Conservation (phyloP, 768 basidiomycete genomes). For the Mycena floridula region DNA sequence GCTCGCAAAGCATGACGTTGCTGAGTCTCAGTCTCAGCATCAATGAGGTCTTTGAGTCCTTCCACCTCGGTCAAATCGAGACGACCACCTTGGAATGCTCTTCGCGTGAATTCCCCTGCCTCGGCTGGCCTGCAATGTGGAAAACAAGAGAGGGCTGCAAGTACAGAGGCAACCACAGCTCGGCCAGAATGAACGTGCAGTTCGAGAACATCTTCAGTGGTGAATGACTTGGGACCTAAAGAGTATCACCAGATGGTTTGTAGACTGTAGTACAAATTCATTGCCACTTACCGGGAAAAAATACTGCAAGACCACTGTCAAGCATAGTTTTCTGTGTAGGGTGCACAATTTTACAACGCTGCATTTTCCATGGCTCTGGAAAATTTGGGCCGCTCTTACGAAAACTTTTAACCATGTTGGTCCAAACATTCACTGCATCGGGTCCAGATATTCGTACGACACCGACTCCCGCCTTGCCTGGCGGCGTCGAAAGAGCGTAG, state of each 20-base stretch:
- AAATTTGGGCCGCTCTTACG: constrained; percentile 1
- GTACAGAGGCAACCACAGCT: constrained; percentile 68
- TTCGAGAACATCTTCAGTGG: constrained; percentile 77
- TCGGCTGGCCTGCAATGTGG: constrained; percentile 72
- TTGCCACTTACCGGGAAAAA: constrained; percentile 58
- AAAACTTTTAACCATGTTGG: constrained; percentile 42
- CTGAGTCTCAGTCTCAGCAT: constrained; percentile 84
- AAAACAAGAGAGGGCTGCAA: constrained; percentile 54
- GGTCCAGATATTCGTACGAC: constrained; percentile 83
- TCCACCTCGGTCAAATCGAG: constrained; percentile 88
- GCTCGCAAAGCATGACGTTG: constrained; percentile 64
- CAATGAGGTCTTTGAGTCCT: constrained; percentile 79
- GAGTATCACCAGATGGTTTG: neutral
- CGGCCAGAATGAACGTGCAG: constrained; percentile 85
- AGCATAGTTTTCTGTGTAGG: constrained; percentile 54
- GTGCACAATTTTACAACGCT: constrained; percentile 64
- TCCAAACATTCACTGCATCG: constrained; percentile 57
- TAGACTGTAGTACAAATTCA: constrained; percentile 1
- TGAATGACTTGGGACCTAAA: constrained; percentile 74
- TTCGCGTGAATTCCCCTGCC: constrained; percentile 84
- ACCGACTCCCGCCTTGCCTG: constrained; percentile 80
- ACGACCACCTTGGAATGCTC: constrained; percentile 75
- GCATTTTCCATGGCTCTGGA: constrained; percentile 64
- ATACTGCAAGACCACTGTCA: constrained; percentile 79
- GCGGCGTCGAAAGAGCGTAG: constrained; percentile 83